Conservation (phyloP, 495 filamentous ascomycete genomes). For the Oidiodendron maius region DNA sequence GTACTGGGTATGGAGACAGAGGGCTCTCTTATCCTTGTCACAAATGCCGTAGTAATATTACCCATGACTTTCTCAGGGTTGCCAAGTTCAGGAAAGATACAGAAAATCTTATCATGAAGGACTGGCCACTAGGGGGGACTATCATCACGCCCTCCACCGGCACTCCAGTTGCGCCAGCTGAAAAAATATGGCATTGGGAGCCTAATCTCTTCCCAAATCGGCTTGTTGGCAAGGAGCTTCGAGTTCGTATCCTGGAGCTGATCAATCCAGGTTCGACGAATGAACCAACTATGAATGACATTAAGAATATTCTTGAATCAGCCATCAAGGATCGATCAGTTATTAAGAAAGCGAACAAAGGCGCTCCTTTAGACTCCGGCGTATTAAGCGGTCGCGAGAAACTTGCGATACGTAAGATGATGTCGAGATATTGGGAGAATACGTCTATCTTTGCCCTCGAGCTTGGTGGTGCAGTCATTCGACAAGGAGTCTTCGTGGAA, state of each 20-base stretch:
- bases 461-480: constrained; percentile 71
- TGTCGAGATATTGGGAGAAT: constrained; percentile 78
- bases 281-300: constrained; percentile 33
- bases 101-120: constrained; percentile 20
- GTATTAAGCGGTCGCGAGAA: constrained; percentile 23
- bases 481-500: constrained; percentile 72
- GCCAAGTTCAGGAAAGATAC: constrained; percentile 24
- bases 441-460: constrained; percentile 64
- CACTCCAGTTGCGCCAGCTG: constrained; percentile 17
- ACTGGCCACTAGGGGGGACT: constrained; percentile 45
- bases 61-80: constrained; percentile 23
- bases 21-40: constrained; percentile 39
- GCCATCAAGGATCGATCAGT: constrained; percentile 24
- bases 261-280: constrained; percentile 12
- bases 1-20: constrained; percentile 63
- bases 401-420: constrained; percentile 62
- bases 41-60: constrained; percentile 15
- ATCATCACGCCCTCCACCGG: constrained; percentile 38
- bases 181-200: constrained; percentile 8
- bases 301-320: constrained; percentile 37
- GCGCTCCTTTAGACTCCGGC: too few species aligned
- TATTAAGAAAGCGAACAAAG: constrained; percentile 13
- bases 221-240: constrained; percentile 39
- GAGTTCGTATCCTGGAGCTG: constrained; percentile 29
- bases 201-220: constrained; percentile 55